Evolutionary conservation across 306 rosid genomes (phyloP).

Genomic region (Citrullus colocynthis): DNA sequence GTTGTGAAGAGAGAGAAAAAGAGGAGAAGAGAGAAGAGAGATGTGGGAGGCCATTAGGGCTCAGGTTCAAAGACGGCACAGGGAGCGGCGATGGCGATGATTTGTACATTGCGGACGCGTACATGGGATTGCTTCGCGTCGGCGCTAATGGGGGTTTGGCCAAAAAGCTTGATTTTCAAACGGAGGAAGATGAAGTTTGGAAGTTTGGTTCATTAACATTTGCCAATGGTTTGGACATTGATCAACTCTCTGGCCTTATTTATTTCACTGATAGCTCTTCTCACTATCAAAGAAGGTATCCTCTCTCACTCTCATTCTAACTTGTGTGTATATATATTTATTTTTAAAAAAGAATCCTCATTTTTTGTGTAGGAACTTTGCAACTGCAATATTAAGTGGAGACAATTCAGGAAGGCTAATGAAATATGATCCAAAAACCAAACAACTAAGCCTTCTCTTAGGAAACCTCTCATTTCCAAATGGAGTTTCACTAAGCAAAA

Average conservation of each 20-base stretch:
- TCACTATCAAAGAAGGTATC: constrained; percentile 44
- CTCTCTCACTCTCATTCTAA: not conserved
- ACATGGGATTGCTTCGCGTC: constrained; percentile 46
- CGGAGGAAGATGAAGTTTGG: not conserved
- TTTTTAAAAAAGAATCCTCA: too few relatives aligned
- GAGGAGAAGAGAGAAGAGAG: constrained; percentile 36
- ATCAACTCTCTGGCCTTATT: constrained; percentile 27
- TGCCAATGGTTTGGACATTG: constrained; percentile 49
- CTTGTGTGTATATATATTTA: too few relatives aligned
- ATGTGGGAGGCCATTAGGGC: constrained; percentile 72
- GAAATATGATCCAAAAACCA: constrained; percentile 49
- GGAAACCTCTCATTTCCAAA: constrained; percentile 52
- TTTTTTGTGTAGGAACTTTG: constrained; percentile 33
- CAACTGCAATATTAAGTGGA: constrained; percentile 35
- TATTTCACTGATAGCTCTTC: constrained; percentile 64
- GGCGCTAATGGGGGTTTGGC: constrained; percentile 42
- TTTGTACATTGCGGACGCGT: constrained; percentile 70
- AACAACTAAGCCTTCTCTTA: constrained; percentile 28
- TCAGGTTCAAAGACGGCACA: constrained; percentile 23
- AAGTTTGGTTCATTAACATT: constrained; percentile 22
- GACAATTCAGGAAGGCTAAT: constrained; percentile 55
- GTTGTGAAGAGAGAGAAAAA: constrained; percentile 38
- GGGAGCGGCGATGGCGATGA: constrained; percentile 20
- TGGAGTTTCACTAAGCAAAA: constrained; percentile 52
- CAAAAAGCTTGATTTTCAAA: constrained; percentile 3